Conservation (phyloP, 495 filamentous ascomycete species). For the Penicillium cosmopolitanum region DNA sequence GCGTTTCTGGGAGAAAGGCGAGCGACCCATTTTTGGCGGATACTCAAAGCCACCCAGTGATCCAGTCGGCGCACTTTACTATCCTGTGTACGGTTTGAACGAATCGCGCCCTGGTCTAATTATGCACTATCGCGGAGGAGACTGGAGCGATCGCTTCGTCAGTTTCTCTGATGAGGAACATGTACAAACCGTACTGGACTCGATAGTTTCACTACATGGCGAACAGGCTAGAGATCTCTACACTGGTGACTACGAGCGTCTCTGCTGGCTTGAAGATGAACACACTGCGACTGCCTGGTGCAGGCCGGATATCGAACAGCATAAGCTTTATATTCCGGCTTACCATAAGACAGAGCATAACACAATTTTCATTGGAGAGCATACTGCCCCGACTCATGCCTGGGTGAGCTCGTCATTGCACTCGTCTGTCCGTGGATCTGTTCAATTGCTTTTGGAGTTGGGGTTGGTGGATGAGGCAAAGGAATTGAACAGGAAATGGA, state of each 20-base stretch:
- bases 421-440: constrained; percentile 60
- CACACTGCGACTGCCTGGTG: constrained; percentile 56
- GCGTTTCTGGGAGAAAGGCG: constrained; percentile 68
- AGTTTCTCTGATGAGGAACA: constrained; percentile 55
- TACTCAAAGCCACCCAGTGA: constrained; percentile 56
- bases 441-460: constrained; percentile 66
- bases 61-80: constrained; percentile 59
- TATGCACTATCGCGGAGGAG: constrained; percentile 56
- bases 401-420: constrained; percentile 69
- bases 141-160: constrained; percentile 48
- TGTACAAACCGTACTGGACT: constrained; percentile 55
- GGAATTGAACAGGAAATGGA: constrained; percentile 61
- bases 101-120: constrained; percentile 61
- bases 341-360: constrained; percentile 67
- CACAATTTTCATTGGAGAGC: constrained; percentile 69
- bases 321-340: constrained; percentile 66
- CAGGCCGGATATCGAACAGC: constrained; percentile 57
- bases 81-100: constrained; percentile 64
- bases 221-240: constrained; percentile 54
- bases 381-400: constrained; percentile 68
- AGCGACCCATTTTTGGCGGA: constrained; percentile 62
- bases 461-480: constrained; percentile 72
- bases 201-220: constrained; percentile 63
- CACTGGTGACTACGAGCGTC: constrained; percentile 59
- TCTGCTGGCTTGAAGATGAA: constrained; percentile 61